These are phyloP conservation scores for Botrytis galanthina DNA, from an alignment of 2,329 filamentous ascomycete species.

Conservation along the genomic window DNA sequence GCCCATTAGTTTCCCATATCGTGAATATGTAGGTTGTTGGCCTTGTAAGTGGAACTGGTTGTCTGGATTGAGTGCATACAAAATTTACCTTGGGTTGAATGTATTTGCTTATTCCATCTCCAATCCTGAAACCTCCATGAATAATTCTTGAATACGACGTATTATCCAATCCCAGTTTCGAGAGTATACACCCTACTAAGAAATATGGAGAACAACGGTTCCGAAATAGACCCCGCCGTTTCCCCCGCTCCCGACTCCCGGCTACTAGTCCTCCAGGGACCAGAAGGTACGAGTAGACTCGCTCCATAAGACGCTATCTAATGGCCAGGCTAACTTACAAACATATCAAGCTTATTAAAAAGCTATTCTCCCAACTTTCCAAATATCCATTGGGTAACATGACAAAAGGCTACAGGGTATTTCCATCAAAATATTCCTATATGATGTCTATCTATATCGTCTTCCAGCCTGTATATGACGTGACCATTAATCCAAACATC, in stretches of 20 bases:
- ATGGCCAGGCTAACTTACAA: not conserved
- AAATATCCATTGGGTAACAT: not conserved
- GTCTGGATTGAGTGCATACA: no score
- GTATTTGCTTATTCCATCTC: no score
- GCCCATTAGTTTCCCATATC: no score
- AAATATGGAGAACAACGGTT: not conserved
- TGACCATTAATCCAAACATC: not conserved
- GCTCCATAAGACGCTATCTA: not conserved
- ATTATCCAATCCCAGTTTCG: no score
- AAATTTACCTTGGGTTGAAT: no score
- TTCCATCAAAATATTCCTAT: not conserved
- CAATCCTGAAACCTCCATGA: no score
- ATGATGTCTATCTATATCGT: not conserved
- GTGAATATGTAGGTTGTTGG: no score
- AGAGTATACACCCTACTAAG: not conserved
- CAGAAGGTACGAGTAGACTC: not conserved
- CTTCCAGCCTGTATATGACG: not conserved
- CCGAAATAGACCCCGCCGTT: not conserved
- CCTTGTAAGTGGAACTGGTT: no score
- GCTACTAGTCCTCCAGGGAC: not conserved
- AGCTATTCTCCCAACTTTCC: not conserved
- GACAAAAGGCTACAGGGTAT: not conserved
- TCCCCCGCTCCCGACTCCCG: not conserved
- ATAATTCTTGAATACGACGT: no score
- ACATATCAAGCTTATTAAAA: not conserved